A percentile compares a stretch with the other conserved stretches of the same genome.
phyloP scores from a whole-genome alignment of 2,329 filamentous ascomycete genomes.

The Aspergillus texensis region DNA sequence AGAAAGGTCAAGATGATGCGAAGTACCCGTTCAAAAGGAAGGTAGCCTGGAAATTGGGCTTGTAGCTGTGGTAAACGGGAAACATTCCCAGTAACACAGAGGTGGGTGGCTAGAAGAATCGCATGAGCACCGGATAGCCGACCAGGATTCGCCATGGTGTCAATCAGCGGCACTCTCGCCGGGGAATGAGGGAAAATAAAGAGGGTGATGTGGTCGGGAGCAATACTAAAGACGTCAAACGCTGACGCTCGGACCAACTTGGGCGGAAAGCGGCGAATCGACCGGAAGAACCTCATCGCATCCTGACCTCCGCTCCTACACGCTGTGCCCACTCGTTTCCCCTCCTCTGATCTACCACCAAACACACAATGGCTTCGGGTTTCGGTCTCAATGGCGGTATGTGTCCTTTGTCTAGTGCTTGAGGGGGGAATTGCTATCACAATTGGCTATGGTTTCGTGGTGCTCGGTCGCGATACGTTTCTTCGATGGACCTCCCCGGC shows the following conservation, averaged over 20 bases:
- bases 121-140: conserved; percentile 58
- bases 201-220: conserved; percentile 32
- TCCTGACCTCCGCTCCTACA: conserved; percentile 30
- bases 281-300: conserved; percentile 35
- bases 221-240: conserved; percentile 10
- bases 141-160: conserved; percentile 40
- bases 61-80: conserved; percentile 55
- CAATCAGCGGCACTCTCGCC: conserved; percentile 3
- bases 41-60: conserved; percentile 49
- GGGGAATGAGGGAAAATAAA: conserved; percentile 13
- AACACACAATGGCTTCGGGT: conserved; percentile 51
- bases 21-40: conserved; percentile 57
- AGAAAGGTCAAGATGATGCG: conserved; percentile 64
- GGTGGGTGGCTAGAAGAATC: conserved; percentile 60
- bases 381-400: conserved; percentile 59
- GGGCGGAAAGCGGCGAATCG: conserved; percentile 28
- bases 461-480: conserved; percentile 8
- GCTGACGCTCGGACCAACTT: conserved; percentile 23
- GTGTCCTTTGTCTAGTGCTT: conserved; percentile 23
- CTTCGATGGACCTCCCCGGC: conserved; percentile 20
- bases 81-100: conserved; percentile 59
- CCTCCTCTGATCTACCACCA: conserved; percentile 24
- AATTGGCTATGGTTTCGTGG: conserved; percentile 20
- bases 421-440: conserved; percentile 7
- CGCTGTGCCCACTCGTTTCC: conserved; percentile 26